phyloP scores from a whole-genome alignment of 2,329 filamentous ascomycete genomes.

The Nemania serpens region DNA sequence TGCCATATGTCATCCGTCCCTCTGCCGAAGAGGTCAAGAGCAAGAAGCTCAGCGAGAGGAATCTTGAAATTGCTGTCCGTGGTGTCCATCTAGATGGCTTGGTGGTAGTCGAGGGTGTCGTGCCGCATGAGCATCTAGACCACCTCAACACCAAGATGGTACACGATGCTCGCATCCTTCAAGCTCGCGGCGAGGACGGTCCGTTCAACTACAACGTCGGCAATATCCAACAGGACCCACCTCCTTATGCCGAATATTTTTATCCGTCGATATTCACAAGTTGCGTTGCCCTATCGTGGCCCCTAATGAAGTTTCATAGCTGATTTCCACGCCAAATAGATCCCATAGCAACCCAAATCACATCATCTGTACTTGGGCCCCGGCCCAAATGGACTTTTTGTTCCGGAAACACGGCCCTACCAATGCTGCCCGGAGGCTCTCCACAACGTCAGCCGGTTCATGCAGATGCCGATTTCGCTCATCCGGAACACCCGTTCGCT shows the following conservation, averaged over 20 bases:
- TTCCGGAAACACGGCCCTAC: constrained; percentile 63
- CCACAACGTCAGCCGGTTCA: constrained; percentile 60
- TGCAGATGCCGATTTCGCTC: constrained; percentile 62
- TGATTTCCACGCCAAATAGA: constrained; percentile 43
- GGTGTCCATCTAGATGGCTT: constrained; percentile 58
- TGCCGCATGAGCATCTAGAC: constrained; percentile 58
- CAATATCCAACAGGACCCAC: constrained; percentile 66
- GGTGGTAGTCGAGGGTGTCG: constrained; percentile 59
- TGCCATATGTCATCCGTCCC: constrained; percentile 31
- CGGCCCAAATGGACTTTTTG: constrained; percentile 61
- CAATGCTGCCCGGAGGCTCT: constrained; percentile 46
- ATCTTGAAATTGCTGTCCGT: constrained; percentile 60
- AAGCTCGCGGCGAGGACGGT: constrained; percentile 55
- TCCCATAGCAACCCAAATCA: constrained; percentile 59
- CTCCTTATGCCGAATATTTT: constrained; percentile 55
- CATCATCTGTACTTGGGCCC: constrained; percentile 59
- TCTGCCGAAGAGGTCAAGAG: constrained; percentile 45
- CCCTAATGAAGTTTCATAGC: constrained; percentile 26
- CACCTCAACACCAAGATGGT: constrained; percentile 63
- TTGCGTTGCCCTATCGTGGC: constrained; percentile 34
- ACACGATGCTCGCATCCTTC: constrained; percentile 57
- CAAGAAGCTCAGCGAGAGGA: constrained; percentile 49
- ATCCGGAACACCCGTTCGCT: constrained; percentile 59
- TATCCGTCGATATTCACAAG: constrained; percentile 58
- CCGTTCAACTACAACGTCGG: constrained; percentile 67